These are phyloP conservation scores for Pelargonium fulgidum DNA, from an alignment of 441 rosid species.

Conservation along the genomic window DNA sequence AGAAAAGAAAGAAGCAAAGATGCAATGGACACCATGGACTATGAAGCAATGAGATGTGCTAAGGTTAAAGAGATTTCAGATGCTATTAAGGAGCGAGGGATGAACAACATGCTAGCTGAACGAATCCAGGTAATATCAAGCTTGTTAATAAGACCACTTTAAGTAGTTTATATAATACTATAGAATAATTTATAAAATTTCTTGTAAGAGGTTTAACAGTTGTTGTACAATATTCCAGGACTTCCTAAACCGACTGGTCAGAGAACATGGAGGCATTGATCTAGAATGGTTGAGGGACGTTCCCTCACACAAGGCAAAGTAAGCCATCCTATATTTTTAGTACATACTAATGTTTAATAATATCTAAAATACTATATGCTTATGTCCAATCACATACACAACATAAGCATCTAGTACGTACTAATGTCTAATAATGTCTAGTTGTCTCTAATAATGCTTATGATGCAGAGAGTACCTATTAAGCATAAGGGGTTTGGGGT, in stretches of 20 bases:
- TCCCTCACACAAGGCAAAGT: constrained; percentile 80
- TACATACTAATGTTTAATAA: neutral
- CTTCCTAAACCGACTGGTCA: constrained; percentile 63
- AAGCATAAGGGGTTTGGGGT: constrained; percentile 78
- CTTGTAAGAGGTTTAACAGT: constrained; percentile 17
- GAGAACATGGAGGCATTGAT: constrained; percentile 72
- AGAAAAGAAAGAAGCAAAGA: constrained; percentile 50
- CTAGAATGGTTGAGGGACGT: constrained; percentile 94
- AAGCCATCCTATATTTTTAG: constrained; percentile 24
- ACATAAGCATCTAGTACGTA: neutral
- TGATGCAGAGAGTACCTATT: constrained; percentile 75
- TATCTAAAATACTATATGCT: neutral
- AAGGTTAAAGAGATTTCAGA: constrained; percentile 45
- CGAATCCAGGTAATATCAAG: constrained; percentile 60
- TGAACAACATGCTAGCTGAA: constrained; percentile 92
- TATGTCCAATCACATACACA: constrained; percentile 2
- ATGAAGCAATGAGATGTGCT: constrained; percentile 72
- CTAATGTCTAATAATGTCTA: neutral
- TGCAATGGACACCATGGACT: constrained; percentile 72
- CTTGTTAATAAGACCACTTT: constrained; percentile 18
- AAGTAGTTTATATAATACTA: constrained; percentile 18
- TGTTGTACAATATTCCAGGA: constrained; percentile 51
- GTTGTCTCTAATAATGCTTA: constrained; percentile 11
- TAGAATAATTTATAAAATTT: neutral
- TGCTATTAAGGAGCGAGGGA: constrained; percentile 79